These are phyloP conservation scores for Chrysanthemum makinoi DNA, from an alignment of 129 eudicot genomes.

Conservation along the genomic window DNA sequence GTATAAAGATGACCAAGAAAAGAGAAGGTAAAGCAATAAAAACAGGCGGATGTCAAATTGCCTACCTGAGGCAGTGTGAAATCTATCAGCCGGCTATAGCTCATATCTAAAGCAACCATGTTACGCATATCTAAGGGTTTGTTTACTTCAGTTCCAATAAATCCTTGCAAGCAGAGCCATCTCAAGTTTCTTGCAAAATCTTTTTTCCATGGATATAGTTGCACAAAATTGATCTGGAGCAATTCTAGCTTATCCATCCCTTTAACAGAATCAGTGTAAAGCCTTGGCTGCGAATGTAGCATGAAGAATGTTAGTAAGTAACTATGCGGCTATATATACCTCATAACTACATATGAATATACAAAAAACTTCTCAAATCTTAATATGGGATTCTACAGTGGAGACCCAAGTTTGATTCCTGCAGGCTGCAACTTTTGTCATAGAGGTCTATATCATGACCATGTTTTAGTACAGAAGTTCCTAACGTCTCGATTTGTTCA, in stretches of 20 bases:
- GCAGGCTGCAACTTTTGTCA: too few relatives aligned
- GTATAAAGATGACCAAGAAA: not conserved
- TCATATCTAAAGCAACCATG: conserved; percentile 37
- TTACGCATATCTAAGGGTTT: conserved; percentile 18
- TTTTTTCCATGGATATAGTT: conserved; percentile 15
- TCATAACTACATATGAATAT: too few relatives aligned
- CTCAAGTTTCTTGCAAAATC: conserved; percentile 19
- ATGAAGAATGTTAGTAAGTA: not conserved
- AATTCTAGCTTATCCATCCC: conserved; percentile 30
- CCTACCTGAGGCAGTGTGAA: conserved; percentile 15
- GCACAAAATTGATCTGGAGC: conserved; percentile 23
- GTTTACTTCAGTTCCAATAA: not conserved
- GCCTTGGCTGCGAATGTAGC: not conserved
- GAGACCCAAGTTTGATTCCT: too few relatives aligned
- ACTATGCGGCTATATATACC: too few relatives aligned
- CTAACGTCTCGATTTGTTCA: too few relatives aligned
- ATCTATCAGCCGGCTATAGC: conserved; percentile 20
- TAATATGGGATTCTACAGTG: too few relatives aligned
- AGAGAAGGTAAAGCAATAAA: conserved; percentile 6
- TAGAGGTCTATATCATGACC: too few relatives aligned
- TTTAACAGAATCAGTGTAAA: conserved; percentile 21
- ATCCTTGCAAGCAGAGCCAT: conserved; percentile 36
- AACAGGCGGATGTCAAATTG: not conserved
- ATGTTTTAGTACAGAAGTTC: too few relatives aligned
- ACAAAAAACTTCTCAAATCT: too few relatives aligned